These are phyloP conservation scores for Azolla pinnata DNA, from an alignment of 75 land plant genomes.

Conservation along the genomic window DNA sequence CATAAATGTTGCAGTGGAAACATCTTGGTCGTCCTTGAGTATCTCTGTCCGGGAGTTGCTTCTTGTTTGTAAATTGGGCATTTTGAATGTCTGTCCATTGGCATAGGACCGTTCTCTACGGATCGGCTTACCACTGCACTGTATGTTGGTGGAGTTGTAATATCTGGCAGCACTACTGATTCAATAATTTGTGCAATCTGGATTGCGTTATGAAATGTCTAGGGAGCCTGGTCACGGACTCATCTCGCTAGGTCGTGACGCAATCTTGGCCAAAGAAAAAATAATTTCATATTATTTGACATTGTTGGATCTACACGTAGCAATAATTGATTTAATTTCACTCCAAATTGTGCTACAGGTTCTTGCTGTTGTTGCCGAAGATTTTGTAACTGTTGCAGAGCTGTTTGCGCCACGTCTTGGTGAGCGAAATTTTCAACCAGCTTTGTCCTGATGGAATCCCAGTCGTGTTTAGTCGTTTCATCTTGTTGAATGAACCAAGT, in stretches of 20 bases:
- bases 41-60: neutral
- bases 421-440: neutral
- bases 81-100: constrained; percentile 3
- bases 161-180: neutral
- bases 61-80: neutral
- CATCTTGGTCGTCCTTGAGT: neutral
- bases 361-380: neutral
- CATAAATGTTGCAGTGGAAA: neutral
- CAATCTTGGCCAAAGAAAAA: neutral
- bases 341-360: neutral
- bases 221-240: neutral
- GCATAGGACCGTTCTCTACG: neutral
- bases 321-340: neutral
- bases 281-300: constrained; percentile 1
- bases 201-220: neutral
- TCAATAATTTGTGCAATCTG: neutral
- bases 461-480: neutral
- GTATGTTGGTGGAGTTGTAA: neutral
- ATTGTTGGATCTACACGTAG: neutral
- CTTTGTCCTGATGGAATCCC: neutral
- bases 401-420: neutral
- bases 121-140: neutral
- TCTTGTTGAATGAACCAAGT: constrained; percentile 4
- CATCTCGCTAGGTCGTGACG: neutral
- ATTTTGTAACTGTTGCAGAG: neutral